These are phyloP conservation scores for Candida quercuum DNA, from an alignment of 805 yeast species.

Conservation along the genomic window DNA sequence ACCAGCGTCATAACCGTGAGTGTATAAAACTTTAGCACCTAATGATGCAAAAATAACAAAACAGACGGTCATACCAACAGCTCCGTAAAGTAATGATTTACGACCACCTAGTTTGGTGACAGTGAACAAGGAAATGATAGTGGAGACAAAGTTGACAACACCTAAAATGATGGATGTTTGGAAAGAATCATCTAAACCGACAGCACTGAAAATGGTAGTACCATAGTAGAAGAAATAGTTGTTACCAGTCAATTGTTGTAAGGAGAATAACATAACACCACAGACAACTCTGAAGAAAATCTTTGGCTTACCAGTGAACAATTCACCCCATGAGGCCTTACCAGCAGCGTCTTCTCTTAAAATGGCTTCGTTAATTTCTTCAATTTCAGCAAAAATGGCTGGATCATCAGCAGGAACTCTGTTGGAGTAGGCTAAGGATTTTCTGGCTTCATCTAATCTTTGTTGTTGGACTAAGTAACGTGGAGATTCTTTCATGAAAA, in stretches of 20 bases:
- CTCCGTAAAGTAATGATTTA: constrained; percentile 42
- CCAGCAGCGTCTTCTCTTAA: constrained; percentile 59
- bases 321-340: constrained; percentile 59
- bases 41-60: constrained; percentile 49
- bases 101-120: constrained; percentile 54
- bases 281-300: constrained; percentile 39
- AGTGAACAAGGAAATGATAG: constrained; percentile 43
- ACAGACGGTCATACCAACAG: constrained; percentile 42
- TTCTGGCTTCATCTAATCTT: constrained; percentile 56
- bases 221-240: constrained; percentile 67
- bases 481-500: constrained; percentile 69
- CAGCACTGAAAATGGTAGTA: constrained; percentile 55
- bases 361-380: constrained; percentile 53
- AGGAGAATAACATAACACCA: constrained; percentile 52
- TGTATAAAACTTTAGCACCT: constrained; percentile 45
- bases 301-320: constrained; percentile 64
- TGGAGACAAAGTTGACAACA: constrained; percentile 54
- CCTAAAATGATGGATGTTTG: constrained; percentile 55
- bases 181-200: constrained; percentile 53
- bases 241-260: constrained; percentile 66
- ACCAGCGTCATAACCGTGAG: constrained; percentile 35
- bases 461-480: constrained; percentile 54
- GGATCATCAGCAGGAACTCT: constrained; percentile 48
- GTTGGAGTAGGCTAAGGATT: constrained; percentile 54
- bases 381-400: constrained; percentile 51